These are phyloP conservation scores for Hypomyces rosellus DNA, from an alignment of 2,329 filamentous ascomycete species.

Conservation along the genomic window DNA sequence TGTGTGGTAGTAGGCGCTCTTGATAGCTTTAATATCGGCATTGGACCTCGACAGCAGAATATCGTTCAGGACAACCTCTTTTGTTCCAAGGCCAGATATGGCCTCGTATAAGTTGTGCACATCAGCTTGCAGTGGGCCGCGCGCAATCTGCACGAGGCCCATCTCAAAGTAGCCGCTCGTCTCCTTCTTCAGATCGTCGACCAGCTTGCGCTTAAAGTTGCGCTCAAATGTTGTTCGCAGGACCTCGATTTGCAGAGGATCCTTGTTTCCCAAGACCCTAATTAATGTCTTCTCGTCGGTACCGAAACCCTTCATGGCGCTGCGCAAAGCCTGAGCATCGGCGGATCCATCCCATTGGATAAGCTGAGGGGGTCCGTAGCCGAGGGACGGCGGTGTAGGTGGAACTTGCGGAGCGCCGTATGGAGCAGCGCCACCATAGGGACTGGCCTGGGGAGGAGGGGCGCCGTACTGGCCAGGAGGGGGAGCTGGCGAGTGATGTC, in stretches of 20 bases:
- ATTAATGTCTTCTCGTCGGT: slow-evolving; percentile 80
- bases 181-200: slow-evolving; percentile 72
- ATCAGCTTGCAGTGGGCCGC: slow-evolving; percentile 75
- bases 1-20: slow-evolving; percentile 63
- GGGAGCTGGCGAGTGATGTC: slow-evolving; percentile 13
- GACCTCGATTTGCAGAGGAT: slow-evolving; percentile 68
- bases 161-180: slow-evolving; percentile 67
- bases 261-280: slow-evolving; percentile 60
- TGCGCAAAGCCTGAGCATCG: slow-evolving; percentile 66
- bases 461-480: slow-evolving; percentile 22
- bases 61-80: slow-evolving; percentile 80
- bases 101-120: slow-evolving; percentile 63
- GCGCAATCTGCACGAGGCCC: slow-evolving; percentile 67
- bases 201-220: slow-evolving; percentile 59
- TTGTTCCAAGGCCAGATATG: slow-evolving; percentile 76
- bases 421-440: slow-evolving; percentile 33
- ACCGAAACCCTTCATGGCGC: slow-evolving; percentile 89
- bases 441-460: slow-evolving; percentile 23
- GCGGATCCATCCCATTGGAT: slow-evolving; percentile 62
- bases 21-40: slow-evolving; percentile 83
- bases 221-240: slow-evolving; percentile 62
- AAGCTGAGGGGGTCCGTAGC: slow-evolving; percentile 66
- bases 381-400: slow-evolving; percentile 61
- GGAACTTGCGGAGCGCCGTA: slow-evolving; percentile 30
- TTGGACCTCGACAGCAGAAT: slow-evolving; percentile 77